Evolutionary conservation across 164 flowering plant genomes (phyloP), one percentile per base, ranked within the genome.

Genomic region (Dillenia suffruticosa): DNA sequence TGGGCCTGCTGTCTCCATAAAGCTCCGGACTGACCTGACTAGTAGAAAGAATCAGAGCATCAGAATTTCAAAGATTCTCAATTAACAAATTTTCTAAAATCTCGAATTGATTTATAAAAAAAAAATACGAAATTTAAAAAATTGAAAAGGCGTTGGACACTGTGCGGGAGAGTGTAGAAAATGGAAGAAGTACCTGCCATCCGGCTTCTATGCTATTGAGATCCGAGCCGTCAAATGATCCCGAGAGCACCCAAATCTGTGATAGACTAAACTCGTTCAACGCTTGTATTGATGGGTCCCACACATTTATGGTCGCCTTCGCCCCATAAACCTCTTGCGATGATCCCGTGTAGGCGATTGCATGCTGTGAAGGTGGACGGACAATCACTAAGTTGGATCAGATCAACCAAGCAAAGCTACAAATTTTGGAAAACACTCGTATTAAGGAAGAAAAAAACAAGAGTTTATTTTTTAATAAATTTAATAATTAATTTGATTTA

Each of bases 21-120:
- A 91, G 96, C 90, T 95, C 97, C 82, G 99, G 99, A 93, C 97
- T 89, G 84, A 95, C 99, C 99, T 95, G 97, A 87, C 98, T 90
- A 90, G 86, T 81, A 76, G 74, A 91, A 94, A 32, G 62, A 74
- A 83, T 85, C 74, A 60, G 70, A 76, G 69, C 81, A 80, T 88
- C 67, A 88, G 79, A 72, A 74, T 58, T 70, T 56, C 22, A 22
- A 22, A 5, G 40, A 32, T 32, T 32, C 40, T 32, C 40, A 32
- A 32, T 32, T 32, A 32, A 4, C 5, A 32, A 32, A 32, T 32
- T 32, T 32, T 32, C 40, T 32, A 44, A 53, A 24, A 43, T 8
- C 44, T 56, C 12, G 19, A 22, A 16, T 16, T 24, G 10, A 32
- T n/a, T 13, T 19, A 46, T 51, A 17, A 32, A 64, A n/a, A 8